Percentiles rank a stretch among this genome's conserved stretches.
phyloP scores from a whole-genome alignment of 306 rosid species.

The Rosa rugosa region DNA sequence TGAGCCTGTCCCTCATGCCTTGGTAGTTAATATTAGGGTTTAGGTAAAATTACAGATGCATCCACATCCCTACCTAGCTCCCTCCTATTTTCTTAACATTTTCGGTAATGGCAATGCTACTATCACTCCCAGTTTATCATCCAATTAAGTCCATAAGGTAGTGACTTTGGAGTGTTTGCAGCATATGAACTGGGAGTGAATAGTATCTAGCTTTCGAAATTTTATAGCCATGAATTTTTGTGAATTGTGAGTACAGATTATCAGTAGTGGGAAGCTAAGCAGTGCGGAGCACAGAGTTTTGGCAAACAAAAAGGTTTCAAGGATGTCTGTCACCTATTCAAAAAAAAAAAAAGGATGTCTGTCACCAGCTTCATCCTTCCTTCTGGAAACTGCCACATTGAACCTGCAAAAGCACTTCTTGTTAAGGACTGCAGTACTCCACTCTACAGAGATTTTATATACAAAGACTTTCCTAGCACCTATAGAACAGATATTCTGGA shows the following conservation, averaged over 20 bases:
- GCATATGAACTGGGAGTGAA: neutral
- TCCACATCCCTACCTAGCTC: neutral
- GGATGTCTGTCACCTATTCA: neutral
- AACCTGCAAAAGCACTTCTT: conserved; percentile 27
- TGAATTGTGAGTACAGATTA: conserved; percentile 15
- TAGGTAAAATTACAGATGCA: too few species aligned
- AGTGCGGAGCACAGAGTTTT: too few species aligned
- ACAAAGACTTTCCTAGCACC: conserved; percentile 19
- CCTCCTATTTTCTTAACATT: neutral
- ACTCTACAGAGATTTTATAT: conserved; percentile 12
- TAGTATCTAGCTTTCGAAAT: neutral
- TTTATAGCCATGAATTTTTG: neutral
- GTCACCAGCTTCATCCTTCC: conserved; percentile 24
- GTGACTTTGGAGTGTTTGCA: neutral
- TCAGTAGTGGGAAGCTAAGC: too few species aligned
- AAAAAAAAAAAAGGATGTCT: neutral
- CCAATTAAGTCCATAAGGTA: neutral
- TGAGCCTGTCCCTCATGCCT: conserved; percentile 45
- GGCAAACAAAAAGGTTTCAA: conserved; percentile 2
- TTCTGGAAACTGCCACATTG: conserved; percentile 12
- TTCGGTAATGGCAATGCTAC: neutral
- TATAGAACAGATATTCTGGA: conserved; percentile 14
- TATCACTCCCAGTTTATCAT: neutral
- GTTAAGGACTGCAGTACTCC: neutral
- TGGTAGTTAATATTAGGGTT: conserved; percentile 53